Base-by-base conservation (phyloP, 2,329 filamentous ascomycete species). In the Rosellinia necatrix region DNA sequence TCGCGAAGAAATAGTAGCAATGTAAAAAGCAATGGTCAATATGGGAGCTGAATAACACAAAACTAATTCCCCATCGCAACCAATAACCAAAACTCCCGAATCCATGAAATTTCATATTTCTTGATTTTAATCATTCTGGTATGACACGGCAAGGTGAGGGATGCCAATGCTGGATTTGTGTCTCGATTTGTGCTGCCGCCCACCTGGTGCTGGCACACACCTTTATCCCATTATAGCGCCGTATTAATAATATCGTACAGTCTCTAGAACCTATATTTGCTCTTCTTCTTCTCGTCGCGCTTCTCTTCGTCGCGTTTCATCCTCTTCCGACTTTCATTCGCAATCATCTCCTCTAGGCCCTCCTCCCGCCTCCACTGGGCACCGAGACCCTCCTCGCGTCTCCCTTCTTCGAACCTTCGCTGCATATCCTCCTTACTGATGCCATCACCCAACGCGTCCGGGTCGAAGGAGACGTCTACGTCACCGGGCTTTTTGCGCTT, bases 401-500 rank as follows among this genome's bases (percentile, higher is more conserved):
- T 84, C 70, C 78, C 88, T 79, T 77, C 85, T 56, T 97, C 92
- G 68, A 96, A 99, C 69, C 88, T 83, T 68, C 83, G 86, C 72
- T 83, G 84, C 67, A 99, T 73, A 65, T 92, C 90, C 22, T 96
- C 92, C 72, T 93, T 96, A 74, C 83, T 89, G 67, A 97, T 81
- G 40, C 88, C 89, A 64, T 83, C 81, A 62, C 85, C 85, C 58
- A 99, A 74, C 32, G 88, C 82, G 70, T 97, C 93, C 4, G 91
- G 85, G 67, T 97, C 92, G 61, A 99, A 85, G 21, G 92, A 91
- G 24, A 97, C 89, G 65, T 99, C 94, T 21, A 99, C 84, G 71
- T 99, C 94, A 35, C 93, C 94, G 3, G 90, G 92, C 82, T 97
- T 96, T 85, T 97, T 99, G 68, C 91, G 84, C 77, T 96, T 94